Conservation (phyloP, 768 basidiomycete species). For the Pisolithus sp. region DNA sequence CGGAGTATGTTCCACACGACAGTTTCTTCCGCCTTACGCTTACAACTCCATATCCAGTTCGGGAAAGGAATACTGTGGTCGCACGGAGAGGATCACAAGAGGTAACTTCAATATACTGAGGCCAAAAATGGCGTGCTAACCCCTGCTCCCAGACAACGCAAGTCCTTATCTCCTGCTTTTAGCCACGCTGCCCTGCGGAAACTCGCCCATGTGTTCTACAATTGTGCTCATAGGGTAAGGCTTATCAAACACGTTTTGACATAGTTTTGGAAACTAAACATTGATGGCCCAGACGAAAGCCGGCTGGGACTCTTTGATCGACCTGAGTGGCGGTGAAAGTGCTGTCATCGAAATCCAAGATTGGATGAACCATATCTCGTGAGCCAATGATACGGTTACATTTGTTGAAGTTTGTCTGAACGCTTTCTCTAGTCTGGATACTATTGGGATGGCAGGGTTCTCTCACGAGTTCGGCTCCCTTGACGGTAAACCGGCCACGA, state of each 20-base stretch:
- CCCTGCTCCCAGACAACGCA: conserved; percentile 17
- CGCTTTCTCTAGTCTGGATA: no score
- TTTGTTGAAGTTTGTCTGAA: no score
- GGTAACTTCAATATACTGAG: conserved; percentile 16
- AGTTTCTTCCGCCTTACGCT: background rate
- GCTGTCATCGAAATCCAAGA: conserved; percentile 29
- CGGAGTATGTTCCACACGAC: conserved; percentile 14
- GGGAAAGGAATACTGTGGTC: conserved; percentile 37
- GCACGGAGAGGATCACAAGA: conserved; percentile 38
- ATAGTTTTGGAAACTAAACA: conserved; percentile 4
- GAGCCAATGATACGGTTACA: no score
- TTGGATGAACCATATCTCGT: conserved; percentile 29
- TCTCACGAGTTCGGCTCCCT: no score
- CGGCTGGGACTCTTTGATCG: conserved; percentile 19
- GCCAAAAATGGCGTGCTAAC: background rate
- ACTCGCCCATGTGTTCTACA: conserved; percentile 19
- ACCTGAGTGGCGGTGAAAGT: conserved; percentile 6
- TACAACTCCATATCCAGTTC: conserved; percentile 8
- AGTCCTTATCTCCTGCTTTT: conserved; percentile 22
- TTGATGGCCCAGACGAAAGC: conserved; percentile 19
- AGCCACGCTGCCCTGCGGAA: conserved; percentile 19
- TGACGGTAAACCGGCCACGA: no score
- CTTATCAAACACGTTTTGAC: background rate
- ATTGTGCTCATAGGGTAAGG: conserved; percentile 23
- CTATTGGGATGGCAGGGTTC: no score